A percentile compares a stretch with the other conserved stretches of the same genome.
phyloP scores from a whole-genome alignment of 2,329 filamentous ascomycete genomes.

The Aspergillus viridinutans region DNA sequence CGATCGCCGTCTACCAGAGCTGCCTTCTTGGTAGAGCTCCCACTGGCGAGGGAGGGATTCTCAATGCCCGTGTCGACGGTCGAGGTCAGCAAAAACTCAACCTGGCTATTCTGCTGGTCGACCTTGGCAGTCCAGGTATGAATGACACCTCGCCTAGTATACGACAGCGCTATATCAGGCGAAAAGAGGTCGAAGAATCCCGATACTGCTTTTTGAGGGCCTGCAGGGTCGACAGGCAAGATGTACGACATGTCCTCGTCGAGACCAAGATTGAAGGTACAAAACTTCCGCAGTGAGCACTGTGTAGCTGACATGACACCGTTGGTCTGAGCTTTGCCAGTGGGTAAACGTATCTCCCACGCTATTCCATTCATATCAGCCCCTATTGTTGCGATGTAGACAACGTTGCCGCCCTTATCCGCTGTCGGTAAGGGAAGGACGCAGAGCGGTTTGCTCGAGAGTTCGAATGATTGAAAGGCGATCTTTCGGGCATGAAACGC shows the following conservation, averaged over 20 bases:
- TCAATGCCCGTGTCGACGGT: constrained; percentile 72
- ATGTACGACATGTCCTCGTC: constrained; percentile 55
- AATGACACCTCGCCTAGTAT: constrained; percentile 68
- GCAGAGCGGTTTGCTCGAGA: constrained; percentile 71
- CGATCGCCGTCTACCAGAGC: constrained; percentile 72
- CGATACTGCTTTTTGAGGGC: constrained; percentile 64
- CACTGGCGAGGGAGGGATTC: constrained; percentile 73
- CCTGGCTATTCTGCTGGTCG: constrained; percentile 52
- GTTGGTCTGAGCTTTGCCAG: constrained; percentile 22
- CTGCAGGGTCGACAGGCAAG: constrained; percentile 81
- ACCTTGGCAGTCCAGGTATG: constrained; percentile 83
- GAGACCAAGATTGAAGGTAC: constrained; percentile 62
- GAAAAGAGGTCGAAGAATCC: constrained; percentile 84
- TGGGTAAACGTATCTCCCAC: constrained; percentile 69
- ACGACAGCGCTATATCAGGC: constrained; percentile 79
- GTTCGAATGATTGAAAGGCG: constrained; percentile 53
- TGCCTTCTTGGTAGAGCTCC: constrained; percentile 80
- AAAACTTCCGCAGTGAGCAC: constrained; percentile 60
- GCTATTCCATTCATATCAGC: constrained; percentile 74
- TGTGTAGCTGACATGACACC: constrained; percentile 31
- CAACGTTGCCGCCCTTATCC: constrained; percentile 53
- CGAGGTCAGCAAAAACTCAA: constrained; percentile 81
- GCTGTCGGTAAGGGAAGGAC: constrained; percentile 65
- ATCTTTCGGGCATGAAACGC: constrained; percentile 56
- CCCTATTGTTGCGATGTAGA: constrained; percentile 76